Conservation (phyloP, 768 basidiomycete genomes). For the Porpolomopsis calyptriformis region DNA sequence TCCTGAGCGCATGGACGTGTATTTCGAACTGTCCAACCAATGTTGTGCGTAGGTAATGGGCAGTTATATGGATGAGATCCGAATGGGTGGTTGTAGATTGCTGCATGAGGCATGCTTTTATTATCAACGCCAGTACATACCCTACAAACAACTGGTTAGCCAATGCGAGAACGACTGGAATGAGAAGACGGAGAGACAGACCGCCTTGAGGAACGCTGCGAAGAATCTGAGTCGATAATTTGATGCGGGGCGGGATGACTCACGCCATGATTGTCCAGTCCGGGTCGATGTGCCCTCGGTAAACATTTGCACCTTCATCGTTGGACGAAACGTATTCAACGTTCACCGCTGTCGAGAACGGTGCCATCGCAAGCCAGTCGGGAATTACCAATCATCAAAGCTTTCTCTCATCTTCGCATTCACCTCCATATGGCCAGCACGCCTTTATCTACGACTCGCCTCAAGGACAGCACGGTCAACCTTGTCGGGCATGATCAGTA, state of each 20-base stretch:
- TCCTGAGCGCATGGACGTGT: constrained; percentile 36
- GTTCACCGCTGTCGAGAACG: constrained; percentile 27
- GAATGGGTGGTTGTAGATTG: constrained; percentile 38
- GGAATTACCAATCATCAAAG: neutral
- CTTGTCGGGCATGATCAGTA: too few species aligned
- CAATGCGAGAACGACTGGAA: too few species aligned
- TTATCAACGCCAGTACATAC: constrained; percentile 43
- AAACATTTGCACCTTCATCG: constrained; percentile 15
- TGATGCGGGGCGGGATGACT: constrained; percentile 14
- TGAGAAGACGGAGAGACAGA: too few species aligned
- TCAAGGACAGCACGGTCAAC: too few species aligned
- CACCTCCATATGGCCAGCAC: too few species aligned
- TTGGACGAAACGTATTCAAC: constrained; percentile 12
- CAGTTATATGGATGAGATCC: constrained; percentile 51
- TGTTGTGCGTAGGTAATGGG: constrained; percentile 45
- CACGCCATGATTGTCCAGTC: constrained; percentile 38
- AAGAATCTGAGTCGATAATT: neutral
- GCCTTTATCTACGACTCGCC: too few species aligned
- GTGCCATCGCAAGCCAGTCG: constrained; percentile 31
- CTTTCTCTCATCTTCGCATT: too few species aligned
- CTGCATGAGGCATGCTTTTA: constrained; percentile 43
- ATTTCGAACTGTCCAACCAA: constrained; percentile 34
- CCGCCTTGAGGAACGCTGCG: constrained; percentile 50
- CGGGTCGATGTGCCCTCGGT: constrained; percentile 32
- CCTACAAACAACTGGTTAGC: constrained; percentile 37